phyloP scores from a whole-genome alignment of 805 yeast species.

The Huiozyma naganishii region DNA sequence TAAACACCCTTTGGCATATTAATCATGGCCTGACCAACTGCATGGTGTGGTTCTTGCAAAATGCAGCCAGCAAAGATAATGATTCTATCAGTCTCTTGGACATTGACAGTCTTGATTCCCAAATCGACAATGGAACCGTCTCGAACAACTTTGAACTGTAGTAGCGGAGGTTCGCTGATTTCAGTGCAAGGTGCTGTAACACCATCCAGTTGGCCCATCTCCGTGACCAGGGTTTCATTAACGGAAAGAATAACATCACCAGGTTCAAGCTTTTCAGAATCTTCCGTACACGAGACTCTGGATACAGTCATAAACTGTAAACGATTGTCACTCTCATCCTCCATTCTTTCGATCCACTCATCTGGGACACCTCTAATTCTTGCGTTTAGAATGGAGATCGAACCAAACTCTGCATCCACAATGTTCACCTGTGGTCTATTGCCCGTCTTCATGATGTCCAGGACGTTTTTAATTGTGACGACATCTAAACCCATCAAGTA shows the following conservation, averaged over 20 bases:
- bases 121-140: constrained; percentile 53
- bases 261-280: constrained; percentile 28
- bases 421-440: constrained; percentile 51
- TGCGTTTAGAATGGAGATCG: constrained; percentile 61
- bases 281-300: constrained; percentile 48
- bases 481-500: constrained; percentile 72
- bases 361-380: constrained; percentile 83
- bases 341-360: constrained; percentile 65
- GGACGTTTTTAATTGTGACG: constrained; percentile 47
- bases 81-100: constrained; percentile 53
- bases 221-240: constrained; percentile 52
- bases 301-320: constrained; percentile 63
- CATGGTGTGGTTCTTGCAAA: constrained; percentile 84
- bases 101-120: constrained; percentile 52
- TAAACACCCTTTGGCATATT: constrained; percentile 77
- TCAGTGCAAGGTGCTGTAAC: constrained; percentile 31
- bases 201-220: constrained; percentile 53
- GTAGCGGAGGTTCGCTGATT: constrained; percentile 23
- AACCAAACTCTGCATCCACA: constrained; percentile 68
- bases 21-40: constrained; percentile 75
- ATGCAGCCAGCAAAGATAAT: constrained; percentile 78
- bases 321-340: constrained; percentile 50
- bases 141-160: constrained; percentile 60
- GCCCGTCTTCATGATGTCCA: constrained; percentile 39
- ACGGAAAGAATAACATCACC: constrained; percentile 76